Base-by-base conservation (phyloP, 1,284 basidiomycete species). In the Ganoderma boninense region DNA sequence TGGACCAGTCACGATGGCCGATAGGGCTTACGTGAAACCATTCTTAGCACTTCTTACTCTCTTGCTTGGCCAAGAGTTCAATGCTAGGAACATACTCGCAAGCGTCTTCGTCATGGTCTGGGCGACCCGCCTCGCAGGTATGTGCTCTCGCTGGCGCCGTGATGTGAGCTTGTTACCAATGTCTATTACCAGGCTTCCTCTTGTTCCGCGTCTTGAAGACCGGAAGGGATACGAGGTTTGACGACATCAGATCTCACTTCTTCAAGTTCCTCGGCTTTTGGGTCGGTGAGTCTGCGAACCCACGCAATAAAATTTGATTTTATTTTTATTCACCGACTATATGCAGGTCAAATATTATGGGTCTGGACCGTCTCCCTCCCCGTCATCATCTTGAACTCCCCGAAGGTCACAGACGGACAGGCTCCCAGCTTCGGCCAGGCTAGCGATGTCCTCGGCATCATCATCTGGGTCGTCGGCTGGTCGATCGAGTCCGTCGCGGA, bases 341-440 rank as follows among this genome's bases (percentile, higher is more conserved):
- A 40, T 6, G 69, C 74, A 84, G 87, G 82, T 4, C 89, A 90
- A 74, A 89, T 90, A 52, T 59, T 89, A 65, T 89, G 88, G 88
- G 88, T 92, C 18, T 92, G 90, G 91, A 84, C 84, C 0, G 90
- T 92, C 2, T 92, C 90, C 1, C 81, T 93, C 0, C 91, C 92
- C 2, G 77, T 91, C 35, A 87, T 85, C 38, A 89, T 92, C 70
- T 81, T 92, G 42, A 92, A 93, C 77, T 93, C 92, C 2, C 91
- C 90, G 1, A 86, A 86, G 2, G 85, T 92, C 20, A 89, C 89
- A 1, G 82, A 83, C 2, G 65, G 65, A 3, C 87, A 86, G 1
- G 85, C 84, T 6, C 86, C 88, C 71, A 86, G 79, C 0, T 93
- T 91, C 75, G 91, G 91, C 0, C 90, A 87, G 0, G 85, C 86